Base-by-base conservation (phyloP, 257 asterid genomes). In the Solanum lignicaule region DNA sequence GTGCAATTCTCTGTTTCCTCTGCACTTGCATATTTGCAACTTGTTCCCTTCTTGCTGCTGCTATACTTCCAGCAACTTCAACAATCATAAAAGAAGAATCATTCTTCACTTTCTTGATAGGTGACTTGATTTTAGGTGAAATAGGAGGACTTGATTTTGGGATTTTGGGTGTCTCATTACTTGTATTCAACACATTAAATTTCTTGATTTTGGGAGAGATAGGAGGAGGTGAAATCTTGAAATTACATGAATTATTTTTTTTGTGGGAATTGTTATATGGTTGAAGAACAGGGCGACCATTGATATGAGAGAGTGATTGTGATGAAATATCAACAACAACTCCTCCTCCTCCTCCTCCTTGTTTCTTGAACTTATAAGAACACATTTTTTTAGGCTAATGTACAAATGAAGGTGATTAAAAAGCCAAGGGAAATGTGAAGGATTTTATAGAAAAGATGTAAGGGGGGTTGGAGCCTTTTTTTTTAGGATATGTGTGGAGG, bases 41-140 rank as follows among this genome's bases (percentile, higher is more conserved):
- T 71, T 95, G 95, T 75, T 94, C 98, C 58, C 98, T 91, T 84
- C 95, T 91, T 20, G 98, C 96, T 4, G 98, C 98, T 2, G 98
- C 98, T 14, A 95, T 93, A 90, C 94, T 94, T 43, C 98, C 98
- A 0, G 98, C 93, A 23, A 91, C 93, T 58, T 93, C 93, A 12
- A 88, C 90, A 46, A 90, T 89, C 85, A 86, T 14, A 31, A 92
- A 89, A 4, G 92, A 88, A 69, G 93, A n/a, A 3, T 32, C 25
- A 31, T 16, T 18, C 5, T 62, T 89, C 11, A 90, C 89, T 83
- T 91, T 78, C 85, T 93, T 92, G 3, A 69, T n/a, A 2, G 95
- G 93, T 1, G 95, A 89, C 38, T 90, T 93, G 5, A 89, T 83
- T 83, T 86, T 91, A 3, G 93, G 94, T 82, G 94, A 90, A 5